Evolutionary conservation across 23 red algal genomes (phyloP).

Genomic region (Cyanidium caldarium): DNA sequence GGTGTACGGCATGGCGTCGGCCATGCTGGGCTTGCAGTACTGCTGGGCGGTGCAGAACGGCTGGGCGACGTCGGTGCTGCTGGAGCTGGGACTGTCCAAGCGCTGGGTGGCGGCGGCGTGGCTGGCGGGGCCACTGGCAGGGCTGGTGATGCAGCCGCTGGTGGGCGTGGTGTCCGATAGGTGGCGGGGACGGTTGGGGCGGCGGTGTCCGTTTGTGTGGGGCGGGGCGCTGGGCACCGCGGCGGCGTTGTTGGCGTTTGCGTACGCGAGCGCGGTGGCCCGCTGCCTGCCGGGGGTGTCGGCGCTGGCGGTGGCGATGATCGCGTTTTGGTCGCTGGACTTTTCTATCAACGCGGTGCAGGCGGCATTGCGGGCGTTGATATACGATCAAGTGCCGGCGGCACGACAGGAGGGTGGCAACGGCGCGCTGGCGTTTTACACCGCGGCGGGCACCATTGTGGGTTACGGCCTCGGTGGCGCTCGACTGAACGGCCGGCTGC

Average conservation of each 20-base stretch:
- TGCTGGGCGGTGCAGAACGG: constrained; percentile 80
- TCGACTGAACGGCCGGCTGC: neutral
- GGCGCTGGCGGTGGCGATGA: constrained; percentile 27
- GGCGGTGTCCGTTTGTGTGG: constrained; percentile 63
- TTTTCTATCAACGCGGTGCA: constrained; percentile 86
- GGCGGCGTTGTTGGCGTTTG: constrained; percentile 29
- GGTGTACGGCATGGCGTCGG: neutral
- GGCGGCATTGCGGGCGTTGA: constrained; percentile 58
- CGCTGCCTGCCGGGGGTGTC: neutral
- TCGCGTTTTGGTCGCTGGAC: constrained; percentile 71
- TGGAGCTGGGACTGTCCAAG: constrained; percentile 38
- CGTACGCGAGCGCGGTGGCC: constrained; percentile 24
- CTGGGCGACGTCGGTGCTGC: constrained; percentile 47
- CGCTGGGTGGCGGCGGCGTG: constrained; percentile 46
- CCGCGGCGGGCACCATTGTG: constrained; percentile 42
- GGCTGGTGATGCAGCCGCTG: constrained; percentile 63
- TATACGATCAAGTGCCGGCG: constrained; percentile 45
- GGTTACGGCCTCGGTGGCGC: constrained; percentile 20
- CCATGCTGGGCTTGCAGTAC: constrained; percentile 42
- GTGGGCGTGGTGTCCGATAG: constrained; percentile 54
- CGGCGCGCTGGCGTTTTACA: constrained; percentile 35
- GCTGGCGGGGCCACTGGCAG: constrained; percentile 76
- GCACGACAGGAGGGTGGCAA: constrained; percentile 53
- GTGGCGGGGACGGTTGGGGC: constrained; percentile 30
- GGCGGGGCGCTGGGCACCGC: constrained; percentile 28